phyloP scores from a whole-genome alignment of 2,329 filamentous ascomycete genomes.

The Penicillium sp. region DNA sequence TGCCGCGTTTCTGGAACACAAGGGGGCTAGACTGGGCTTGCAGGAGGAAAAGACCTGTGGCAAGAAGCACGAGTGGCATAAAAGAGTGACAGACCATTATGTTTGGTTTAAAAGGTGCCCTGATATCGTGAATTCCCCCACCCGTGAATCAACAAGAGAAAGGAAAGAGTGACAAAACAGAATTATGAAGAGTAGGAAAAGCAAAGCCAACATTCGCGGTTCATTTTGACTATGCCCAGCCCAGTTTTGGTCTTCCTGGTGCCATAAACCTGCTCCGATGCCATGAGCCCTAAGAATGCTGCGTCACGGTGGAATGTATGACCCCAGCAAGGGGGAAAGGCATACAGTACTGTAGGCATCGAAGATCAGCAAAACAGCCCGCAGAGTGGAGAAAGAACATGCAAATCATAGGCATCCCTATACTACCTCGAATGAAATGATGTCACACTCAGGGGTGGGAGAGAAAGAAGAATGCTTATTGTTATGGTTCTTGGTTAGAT shows the following conservation, averaged over 20 bases:
- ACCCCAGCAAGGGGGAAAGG: conserved; percentile 13
- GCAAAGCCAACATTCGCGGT: not conserved
- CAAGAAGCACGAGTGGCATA: conserved; percentile 20
- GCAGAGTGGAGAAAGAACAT: not conserved
- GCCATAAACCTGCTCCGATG: not conserved
- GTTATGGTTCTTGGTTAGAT: conserved; percentile 20
- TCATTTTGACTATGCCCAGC: not conserved
- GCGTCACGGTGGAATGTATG: conserved; percentile 23
- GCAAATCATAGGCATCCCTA: conserved; percentile 9
- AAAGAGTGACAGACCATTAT: conserved; percentile 27
- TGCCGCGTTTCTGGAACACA: conserved; percentile 20
- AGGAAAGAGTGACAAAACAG: not conserved
- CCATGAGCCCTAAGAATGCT: conserved; percentile 14
- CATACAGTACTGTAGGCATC: not conserved
- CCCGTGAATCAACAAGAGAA: conserved; percentile 2
- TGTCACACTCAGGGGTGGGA: conserved; percentile 5
- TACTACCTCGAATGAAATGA: conserved; percentile 6
- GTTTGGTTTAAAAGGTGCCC: conserved; percentile 15
- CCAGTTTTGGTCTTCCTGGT: not conserved
- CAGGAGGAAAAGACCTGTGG: conserved; percentile 14
- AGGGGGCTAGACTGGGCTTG: conserved; percentile 20
- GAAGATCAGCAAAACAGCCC: not conserved
- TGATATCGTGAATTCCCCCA: conserved; percentile 5
- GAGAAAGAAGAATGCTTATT: conserved; percentile 16
- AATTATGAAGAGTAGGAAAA: not conserved